Evolutionary conservation across 225 moss, liverwort and hornwort genomes (phyloP).

Genomic region (Pseudoscleropodium purum): DNA sequence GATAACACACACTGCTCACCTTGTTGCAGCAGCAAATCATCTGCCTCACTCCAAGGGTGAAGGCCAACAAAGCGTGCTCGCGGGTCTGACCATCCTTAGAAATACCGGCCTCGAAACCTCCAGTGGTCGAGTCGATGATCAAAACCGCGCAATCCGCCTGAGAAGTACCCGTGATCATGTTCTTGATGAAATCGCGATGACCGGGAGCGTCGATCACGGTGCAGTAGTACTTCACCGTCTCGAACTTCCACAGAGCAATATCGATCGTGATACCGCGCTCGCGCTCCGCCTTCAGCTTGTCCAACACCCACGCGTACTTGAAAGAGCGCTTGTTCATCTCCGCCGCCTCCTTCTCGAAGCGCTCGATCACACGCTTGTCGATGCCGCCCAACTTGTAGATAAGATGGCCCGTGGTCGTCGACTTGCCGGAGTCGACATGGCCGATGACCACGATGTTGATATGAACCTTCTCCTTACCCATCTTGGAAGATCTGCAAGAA

Average conservation of each 20-base stretch:
- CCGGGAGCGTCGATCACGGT: slow-evolving; percentile 61
- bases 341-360: slow-evolving; percentile 59
- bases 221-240: slow-evolving; percentile 56
- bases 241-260: slow-evolving; percentile 60
- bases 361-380: slow-evolving; percentile 68
- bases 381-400: slow-evolving; percentile 66
- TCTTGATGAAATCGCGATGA: slow-evolving; percentile 65
- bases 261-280: slow-evolving; percentile 66
- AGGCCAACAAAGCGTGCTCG: slow-evolving; percentile 76
- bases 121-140: slow-evolving; percentile 63
- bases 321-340: slow-evolving; percentile 76
- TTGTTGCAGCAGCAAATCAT: slow-evolving; percentile 69
- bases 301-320: slow-evolving; percentile 69
- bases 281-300: slow-evolving; percentile 65
- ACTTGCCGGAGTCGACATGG: neutral
- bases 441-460: neutral
- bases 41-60: slow-evolving; percentile 74
- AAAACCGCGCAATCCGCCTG: slow-evolving; percentile 67
- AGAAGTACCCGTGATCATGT: slow-evolving; percentile 60
- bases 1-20: neutral
- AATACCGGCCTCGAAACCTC: slow-evolving; percentile 61
- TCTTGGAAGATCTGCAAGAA: neutral
- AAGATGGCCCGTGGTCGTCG: slow-evolving; percentile 36
- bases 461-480: neutral
- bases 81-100: slow-evolving; percentile 67